These are phyloP conservation scores for Mayamaea pseudoterrestris DNA, from an alignment of 108 stramenopile species.

Conservation along the genomic window DNA sequence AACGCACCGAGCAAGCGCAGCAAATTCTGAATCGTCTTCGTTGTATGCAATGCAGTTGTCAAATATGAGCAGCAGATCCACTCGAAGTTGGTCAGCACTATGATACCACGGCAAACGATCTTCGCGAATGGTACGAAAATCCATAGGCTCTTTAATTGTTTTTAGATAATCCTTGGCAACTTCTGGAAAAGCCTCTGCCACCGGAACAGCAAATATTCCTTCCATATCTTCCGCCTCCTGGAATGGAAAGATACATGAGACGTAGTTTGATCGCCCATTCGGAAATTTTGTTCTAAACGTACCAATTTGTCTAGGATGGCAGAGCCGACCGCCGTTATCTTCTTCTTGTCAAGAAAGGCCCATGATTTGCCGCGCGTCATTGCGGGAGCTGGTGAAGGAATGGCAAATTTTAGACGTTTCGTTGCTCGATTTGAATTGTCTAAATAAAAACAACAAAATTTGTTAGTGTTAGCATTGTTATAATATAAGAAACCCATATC, in stretches of 20 bases:
- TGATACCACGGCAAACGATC: slow-evolving; percentile 39
- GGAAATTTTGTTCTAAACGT: slow-evolving; percentile 1
- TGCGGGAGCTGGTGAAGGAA: too few species aligned
- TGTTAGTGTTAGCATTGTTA: too few species aligned
- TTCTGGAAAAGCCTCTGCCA: slow-evolving; percentile 45
- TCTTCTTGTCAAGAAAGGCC: slow-evolving; percentile 23
- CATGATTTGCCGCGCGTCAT: too few species aligned
- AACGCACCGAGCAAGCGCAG: slow-evolving; percentile 27
- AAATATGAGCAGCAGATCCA: slow-evolving; percentile 55
- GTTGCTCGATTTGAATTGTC: too few species aligned
- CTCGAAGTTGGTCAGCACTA: slow-evolving; percentile 45
- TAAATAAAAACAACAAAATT: too few species aligned
- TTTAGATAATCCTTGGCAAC: slow-evolving; percentile 33
- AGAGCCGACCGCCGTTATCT: slow-evolving; percentile 15
- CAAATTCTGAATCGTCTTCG: slow-evolving; percentile 18
- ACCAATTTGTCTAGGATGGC: slow-evolving; percentile 10
- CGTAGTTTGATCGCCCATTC: background rate
- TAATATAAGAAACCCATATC: too few species aligned
- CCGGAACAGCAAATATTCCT: slow-evolving; percentile 37
- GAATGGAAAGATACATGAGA: background rate
- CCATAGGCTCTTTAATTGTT: slow-evolving; percentile 48
- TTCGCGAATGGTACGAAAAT: slow-evolving; percentile 68
- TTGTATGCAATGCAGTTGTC: slow-evolving; percentile 63
- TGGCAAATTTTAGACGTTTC: too few species aligned
- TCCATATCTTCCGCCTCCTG: slow-evolving; percentile 13